Conservation (phyloP, 2,329 filamentous ascomycete species). For the Phaeoacremonium minimum region DNA sequence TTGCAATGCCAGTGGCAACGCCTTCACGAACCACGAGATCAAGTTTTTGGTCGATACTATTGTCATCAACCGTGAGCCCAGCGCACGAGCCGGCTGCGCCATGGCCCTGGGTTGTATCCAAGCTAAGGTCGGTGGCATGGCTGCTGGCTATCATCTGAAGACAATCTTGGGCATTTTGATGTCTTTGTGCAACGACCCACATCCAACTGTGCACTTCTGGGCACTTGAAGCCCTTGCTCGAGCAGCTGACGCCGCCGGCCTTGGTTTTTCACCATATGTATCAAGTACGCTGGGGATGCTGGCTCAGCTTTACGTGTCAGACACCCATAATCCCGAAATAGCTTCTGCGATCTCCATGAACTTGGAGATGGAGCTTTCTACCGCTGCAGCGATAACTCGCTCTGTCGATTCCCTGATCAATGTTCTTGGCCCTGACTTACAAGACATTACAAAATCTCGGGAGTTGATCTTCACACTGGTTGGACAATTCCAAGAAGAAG, state of each 20-base stretch:
- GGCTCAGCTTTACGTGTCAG: conserved; percentile 85
- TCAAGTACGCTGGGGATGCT: conserved; percentile 90
- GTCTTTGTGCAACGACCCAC: conserved; percentile 92
- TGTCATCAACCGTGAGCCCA: conserved; percentile 88
- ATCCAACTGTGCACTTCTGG: conserved; percentile 95
- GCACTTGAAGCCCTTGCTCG: conserved; percentile 82
- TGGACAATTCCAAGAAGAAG: conserved; percentile 73
- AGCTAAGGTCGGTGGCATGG: conserved; percentile 94
- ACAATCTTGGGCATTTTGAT: conserved; percentile 97
- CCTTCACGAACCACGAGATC: conserved; percentile 84
- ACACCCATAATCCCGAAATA: conserved; percentile 85
- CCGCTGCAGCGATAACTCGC: conserved; percentile 76
- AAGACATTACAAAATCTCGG: conserved; percentile 86
- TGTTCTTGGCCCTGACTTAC: conserved; percentile 89
- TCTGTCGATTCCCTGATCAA: conserved; percentile 96
- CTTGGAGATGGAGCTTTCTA: conserved; percentile 79
- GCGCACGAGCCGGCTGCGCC: conserved; percentile 88
- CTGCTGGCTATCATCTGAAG: conserved; percentile 91
- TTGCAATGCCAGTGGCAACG: conserved; percentile 78
- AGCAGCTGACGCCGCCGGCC: conserved; percentile 85
- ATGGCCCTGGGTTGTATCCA: conserved; percentile 92
- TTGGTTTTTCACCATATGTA: conserved; percentile 89
- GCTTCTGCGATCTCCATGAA: conserved; percentile 80
- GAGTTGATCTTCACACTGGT: conserved; percentile 88
- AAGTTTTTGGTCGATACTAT: conserved; percentile 88